Conservation (phyloP, 2,329 filamentous ascomycete species). For the Epicoccum nigrum region DNA sequence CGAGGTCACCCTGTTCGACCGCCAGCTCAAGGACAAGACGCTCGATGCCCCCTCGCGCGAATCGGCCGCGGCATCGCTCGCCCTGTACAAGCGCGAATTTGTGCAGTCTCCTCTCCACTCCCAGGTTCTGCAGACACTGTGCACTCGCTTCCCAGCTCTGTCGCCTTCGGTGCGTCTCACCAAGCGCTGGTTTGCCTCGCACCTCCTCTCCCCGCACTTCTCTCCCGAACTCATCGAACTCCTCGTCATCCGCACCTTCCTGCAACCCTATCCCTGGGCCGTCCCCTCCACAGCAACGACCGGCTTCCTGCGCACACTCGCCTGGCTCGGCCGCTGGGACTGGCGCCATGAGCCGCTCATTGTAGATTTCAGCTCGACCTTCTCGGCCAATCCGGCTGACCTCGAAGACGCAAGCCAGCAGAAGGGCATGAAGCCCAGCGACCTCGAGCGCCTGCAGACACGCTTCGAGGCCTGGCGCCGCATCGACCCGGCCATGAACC, state of each 20-base stretch:
- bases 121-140: slow-evolving; percentile 79
- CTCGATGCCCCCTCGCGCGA: slow-evolving; percentile 70
- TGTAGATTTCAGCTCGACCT: slow-evolving; percentile 67
- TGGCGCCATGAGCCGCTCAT: slow-evolving; percentile 85
- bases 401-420: slow-evolving; percentile 22
- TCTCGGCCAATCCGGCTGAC: slow-evolving; percentile 27
- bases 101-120: slow-evolving; percentile 77
- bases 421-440: slow-evolving; percentile 60
- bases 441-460: slow-evolving; percentile 68
- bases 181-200: slow-evolving; percentile 87
- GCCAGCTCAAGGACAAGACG: slow-evolving; percentile 76
- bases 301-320: slow-evolving; percentile 80
- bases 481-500: slow-evolving; percentile 87
- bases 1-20: slow-evolving; percentile 79
- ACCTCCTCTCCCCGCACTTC: slow-evolving; percentile 79
- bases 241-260: slow-evolving; percentile 76
- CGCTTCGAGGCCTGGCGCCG: slow-evolving; percentile 84
- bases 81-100: slow-evolving; percentile 73
- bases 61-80: slow-evolving; percentile 71
- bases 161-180: slow-evolving; percentile 82
- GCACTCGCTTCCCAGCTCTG: slow-evolving; percentile 78
- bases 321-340: slow-evolving; percentile 86
- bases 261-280: slow-evolving; percentile 81
- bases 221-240: slow-evolving; percentile 84
- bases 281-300: slow-evolving; percentile 76